A percentile compares a stretch with the other conserved stretches of the same genome.
These are phyloP conservation scores for Solanum sejunctum DNA, from an alignment of 257 asterid species.

Conservation along the genomic window DNA sequence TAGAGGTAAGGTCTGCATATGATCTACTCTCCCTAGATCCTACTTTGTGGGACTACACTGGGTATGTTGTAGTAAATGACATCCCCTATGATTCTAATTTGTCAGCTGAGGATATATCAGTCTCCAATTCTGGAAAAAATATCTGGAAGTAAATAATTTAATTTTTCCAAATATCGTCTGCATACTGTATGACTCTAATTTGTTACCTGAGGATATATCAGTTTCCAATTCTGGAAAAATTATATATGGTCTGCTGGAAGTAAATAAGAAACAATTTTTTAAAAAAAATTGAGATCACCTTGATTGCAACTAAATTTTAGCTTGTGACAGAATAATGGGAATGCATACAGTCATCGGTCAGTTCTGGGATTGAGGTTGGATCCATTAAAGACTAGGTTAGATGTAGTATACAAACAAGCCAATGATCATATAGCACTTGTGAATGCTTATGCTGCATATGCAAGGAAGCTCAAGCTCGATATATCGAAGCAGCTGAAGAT, in stretches of 20 bases:
- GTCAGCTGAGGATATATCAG: not conserved
- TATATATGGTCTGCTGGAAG: not conserved
- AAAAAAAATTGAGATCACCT: not conserved
- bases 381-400: slow-evolving; percentile 72
- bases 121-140: not conserved
- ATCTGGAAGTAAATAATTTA: not conserved
- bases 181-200: no score
- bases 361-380: slow-evolving; percentile 67
- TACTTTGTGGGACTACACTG: no score
- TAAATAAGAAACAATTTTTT: no score
- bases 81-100: not conserved
- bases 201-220: not conserved
- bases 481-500: slow-evolving; percentile 67
- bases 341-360: slow-evolving; percentile 41
- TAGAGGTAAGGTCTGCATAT: no score
- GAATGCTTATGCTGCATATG: slow-evolving; percentile 76
- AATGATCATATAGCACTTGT: slow-evolving; percentile 72
- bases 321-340: slow-evolving; percentile 42
- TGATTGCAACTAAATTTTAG: not conserved
- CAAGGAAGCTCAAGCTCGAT: slow-evolving; percentile 82
- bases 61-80: no score
- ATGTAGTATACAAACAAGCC: slow-evolving; percentile 61
- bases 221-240: not conserved
- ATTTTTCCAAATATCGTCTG: no score
- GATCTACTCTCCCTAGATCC: no score